A percentile compares a stretch with the other conserved stretches of the same genome.
Conservation (phyloP, 108 stramenopile genomes). For the Phaeodactylum tricornutum region DNA sequence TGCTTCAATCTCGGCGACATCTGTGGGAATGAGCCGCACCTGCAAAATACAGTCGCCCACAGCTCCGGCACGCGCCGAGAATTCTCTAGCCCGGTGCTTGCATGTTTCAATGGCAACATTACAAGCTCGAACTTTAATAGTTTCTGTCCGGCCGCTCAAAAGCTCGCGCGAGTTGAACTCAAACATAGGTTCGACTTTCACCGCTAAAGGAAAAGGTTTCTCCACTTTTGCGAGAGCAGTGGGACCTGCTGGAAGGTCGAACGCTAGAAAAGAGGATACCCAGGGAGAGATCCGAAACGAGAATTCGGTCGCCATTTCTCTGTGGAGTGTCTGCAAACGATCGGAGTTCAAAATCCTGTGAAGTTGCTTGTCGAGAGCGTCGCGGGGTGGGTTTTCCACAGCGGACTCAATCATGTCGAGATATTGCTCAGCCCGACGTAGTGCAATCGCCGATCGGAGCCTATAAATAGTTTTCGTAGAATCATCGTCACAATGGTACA, state of each 20-base stretch:
- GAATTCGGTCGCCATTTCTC: too few relatives aligned
- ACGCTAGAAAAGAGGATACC: background rate
- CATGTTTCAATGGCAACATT: background rate
- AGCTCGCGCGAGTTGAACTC: background rate
- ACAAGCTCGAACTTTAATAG: background rate
- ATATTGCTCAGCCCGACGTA: background rate
- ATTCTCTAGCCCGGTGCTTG: background rate
- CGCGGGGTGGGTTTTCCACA: background rate
- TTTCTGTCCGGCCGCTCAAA: background rate
- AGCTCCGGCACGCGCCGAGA: background rate
- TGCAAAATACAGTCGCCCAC: background rate
- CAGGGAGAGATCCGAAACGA: background rate
- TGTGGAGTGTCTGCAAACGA: too few relatives aligned
- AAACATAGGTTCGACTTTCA: background rate
- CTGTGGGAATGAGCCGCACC: background rate
- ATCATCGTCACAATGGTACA: background rate
- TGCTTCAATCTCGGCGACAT: background rate
- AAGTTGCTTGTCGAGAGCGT: background rate
- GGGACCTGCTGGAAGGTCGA: background rate
- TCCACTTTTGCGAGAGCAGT: background rate
- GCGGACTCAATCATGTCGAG: background rate
- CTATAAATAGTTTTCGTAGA: background rate
- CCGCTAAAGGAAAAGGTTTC: background rate
- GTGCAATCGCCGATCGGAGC: background rate
- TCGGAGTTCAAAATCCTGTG: too few relatives aligned